These are phyloP conservation scores for Fusarium napiforme DNA, from an alignment of 2,329 filamentous ascomycete genomes.

Conservation along the genomic window DNA sequence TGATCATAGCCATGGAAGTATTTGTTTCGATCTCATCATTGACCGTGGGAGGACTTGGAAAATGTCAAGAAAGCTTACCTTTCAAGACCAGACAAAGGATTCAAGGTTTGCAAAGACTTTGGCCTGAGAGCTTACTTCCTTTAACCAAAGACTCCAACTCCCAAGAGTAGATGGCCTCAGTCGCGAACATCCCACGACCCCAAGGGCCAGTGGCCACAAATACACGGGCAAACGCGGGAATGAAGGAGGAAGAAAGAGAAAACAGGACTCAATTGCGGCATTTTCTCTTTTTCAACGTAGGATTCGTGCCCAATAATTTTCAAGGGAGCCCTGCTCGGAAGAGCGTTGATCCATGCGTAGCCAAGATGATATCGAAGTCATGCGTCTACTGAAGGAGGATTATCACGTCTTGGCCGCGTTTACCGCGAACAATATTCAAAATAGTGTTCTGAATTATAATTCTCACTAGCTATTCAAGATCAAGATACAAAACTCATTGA, in stretches of 20 bases:
- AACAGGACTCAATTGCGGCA: neutral
- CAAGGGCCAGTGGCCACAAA: neutral
- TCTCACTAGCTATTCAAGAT: rapidly evolving
- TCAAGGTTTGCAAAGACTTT: neutral
- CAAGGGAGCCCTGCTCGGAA: constrained; percentile 1
- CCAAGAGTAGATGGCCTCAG: too few species aligned
- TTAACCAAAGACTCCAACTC: rapidly evolving
- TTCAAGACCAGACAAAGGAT: rapidly evolving
- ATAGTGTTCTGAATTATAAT: rapidly evolving
- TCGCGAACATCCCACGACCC: neutral
- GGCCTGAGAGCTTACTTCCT: rapidly evolving
- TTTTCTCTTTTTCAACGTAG: neutral
- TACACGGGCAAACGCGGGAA: rapidly evolving
- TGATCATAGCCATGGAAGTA: constrained; percentile 27
- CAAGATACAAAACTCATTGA: neutral
- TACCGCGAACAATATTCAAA: too few species aligned
- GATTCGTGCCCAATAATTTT: neutral
- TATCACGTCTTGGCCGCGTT: neutral
- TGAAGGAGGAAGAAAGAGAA: neutral
- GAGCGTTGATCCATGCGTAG: constrained; percentile 2
- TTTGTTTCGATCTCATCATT: constrained; percentile 17
- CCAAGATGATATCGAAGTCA: neutral
- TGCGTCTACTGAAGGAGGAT: neutral
- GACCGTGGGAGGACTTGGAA: rapidly evolving
- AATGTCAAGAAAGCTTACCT: neutral